Conservation (phyloP, 305 asterid genomes). For the Solanum hybrid region DNA sequence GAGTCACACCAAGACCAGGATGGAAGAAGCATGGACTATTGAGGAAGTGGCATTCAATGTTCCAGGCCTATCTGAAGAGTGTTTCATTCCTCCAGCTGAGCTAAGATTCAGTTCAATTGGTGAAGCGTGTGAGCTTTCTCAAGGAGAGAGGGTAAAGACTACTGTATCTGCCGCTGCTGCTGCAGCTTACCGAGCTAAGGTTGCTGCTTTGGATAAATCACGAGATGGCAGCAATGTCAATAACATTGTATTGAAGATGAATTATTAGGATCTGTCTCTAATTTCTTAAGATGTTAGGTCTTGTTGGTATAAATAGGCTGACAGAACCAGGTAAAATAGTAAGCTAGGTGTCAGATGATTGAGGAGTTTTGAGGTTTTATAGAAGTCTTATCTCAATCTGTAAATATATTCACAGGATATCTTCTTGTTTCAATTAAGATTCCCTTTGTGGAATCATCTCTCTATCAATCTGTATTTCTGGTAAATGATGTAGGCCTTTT, state of each 20-base stretch:
- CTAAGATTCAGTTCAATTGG: conserved; percentile 37
- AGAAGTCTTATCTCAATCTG: conserved; percentile 29
- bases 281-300: conserved; percentile 10
- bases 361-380: conserved; percentile 24
- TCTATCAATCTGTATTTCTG: conserved; percentile 14
- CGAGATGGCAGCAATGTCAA: conserved; percentile 18
- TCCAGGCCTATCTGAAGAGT: conserved; percentile 67
- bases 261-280: conserved; percentile 18
- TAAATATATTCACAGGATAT: conserved; percentile 39
- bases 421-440: conserved; percentile 8
- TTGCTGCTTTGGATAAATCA: conserved; percentile 39
- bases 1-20: conserved; percentile 86
- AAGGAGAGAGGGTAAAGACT: conserved; percentile 41
- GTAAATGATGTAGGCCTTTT: background rate
- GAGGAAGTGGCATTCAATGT: conserved; percentile 93
- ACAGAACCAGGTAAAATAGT: conserved; percentile 21
- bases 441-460: conserved; percentile 1
- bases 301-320: conserved; percentile 31
- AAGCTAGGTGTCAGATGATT: conserved; percentile 20
- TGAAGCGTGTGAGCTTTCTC: conserved; percentile 51
- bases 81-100: conserved; percentile 86
- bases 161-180: conserved; percentile 35
- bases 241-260: conserved; percentile 40
- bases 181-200: conserved; percentile 46
- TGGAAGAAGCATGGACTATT: conserved; percentile 85